phyloP scores from a whole-genome alignment of 306 rosid genomes.

The Biancaea sappan region DNA sequence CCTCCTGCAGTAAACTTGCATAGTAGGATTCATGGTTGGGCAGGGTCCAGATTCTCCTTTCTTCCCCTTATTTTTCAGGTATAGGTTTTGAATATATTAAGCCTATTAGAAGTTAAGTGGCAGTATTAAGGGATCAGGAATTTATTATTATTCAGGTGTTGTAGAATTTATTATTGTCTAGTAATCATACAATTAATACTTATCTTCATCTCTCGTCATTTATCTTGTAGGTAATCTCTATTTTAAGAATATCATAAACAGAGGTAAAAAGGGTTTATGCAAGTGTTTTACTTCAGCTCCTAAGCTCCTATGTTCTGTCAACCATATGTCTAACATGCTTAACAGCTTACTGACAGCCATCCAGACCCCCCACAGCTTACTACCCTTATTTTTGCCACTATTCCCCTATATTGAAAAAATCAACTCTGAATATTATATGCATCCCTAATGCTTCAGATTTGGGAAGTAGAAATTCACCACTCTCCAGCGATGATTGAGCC shows the following conservation, averaged over 20 bases:
- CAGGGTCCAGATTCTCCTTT: too few species aligned
- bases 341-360: neutral
- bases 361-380: neutral
- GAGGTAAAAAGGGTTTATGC: neutral
- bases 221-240: neutral
- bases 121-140: neutral
- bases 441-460: neutral
- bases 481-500: neutral
- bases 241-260: neutral
- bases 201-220: too few species aligned
- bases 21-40: too few species aligned
- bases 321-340: neutral
- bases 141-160: too few species aligned
- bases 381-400: neutral
- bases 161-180: too few species aligned
- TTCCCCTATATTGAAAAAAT: neutral
- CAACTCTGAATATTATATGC: neutral
- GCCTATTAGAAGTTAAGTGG: too few species aligned
- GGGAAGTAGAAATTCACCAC: slow-evolving; percentile 3
- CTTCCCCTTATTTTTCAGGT: too few species aligned
- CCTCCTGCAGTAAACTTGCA: too few species aligned
- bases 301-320: neutral
- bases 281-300: neutral
- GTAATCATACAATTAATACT: too few species aligned
- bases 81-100: too few species aligned